Base-by-base conservation (phyloP, 108 stramenopile species). In the Schizochytrium sp. region DNA sequence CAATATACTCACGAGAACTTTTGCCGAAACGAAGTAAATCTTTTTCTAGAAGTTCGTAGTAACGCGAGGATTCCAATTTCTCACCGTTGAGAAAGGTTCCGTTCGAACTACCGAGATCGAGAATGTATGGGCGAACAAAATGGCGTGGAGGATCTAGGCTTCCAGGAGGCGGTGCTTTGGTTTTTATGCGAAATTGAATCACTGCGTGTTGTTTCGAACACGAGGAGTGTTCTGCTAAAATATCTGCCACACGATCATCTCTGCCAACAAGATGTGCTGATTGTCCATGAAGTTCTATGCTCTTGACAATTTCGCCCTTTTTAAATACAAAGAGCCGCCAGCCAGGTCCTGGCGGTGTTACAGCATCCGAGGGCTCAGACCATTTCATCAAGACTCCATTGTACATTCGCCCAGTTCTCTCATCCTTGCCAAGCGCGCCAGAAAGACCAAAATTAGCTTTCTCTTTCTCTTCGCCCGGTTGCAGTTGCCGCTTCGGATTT, bases 311-410 rank as follows among this genome's bases (percentile, higher is more conserved):
- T 42, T 91, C 89, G 3, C 83, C 72, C 40, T 76, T 64, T 73
- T 93, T 96, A 92, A 97, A 99, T 69, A 98, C 97, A 88, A 98
- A 98, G 28, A 99, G 92, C 46, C 97, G 91, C 99, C 99, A 99
- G 83, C 93, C 90, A 12, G 95, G 94, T 4, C 73, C 73, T 61
- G 96, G 94, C 15, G 99, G 99, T 15, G 93, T 91, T 7, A 96
- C 72, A 1, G 98, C 97, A 90, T 98, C 99, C 17, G 96, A 93
- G 8, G 99, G 99, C 94, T 98, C 98, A 38, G 94, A 92, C 92
- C 96, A 98, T 92, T 98, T 98, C 2, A 99, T 92, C 4, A 95
- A 87, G 7, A 98, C 93, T 7, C 98, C 99, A 87, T 97, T 97
- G 93, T 95, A 95, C 53, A 96, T 89, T 90, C 97, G 97, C 3